A percentile compares a stretch with the other conserved stretches of the same genome.
Evolutionary conservation across 495 filamentous ascomycete species (phyloP).

Genomic region (Tuber calosporum): DNA sequence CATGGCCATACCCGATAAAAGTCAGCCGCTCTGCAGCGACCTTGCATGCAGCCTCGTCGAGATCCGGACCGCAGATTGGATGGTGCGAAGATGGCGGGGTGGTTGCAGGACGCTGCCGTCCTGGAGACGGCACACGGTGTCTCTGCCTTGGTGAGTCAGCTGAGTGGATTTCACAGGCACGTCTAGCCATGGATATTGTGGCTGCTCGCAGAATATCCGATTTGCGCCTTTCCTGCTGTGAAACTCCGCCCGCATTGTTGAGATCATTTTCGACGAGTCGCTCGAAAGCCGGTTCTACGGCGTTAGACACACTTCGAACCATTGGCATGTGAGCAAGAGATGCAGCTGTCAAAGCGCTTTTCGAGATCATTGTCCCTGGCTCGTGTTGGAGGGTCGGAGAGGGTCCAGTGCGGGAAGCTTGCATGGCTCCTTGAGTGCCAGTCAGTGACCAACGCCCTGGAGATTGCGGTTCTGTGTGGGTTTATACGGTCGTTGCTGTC

Average conservation of each 20-base stretch:
- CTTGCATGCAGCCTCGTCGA: slow-evolving; percentile 37
- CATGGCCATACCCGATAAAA: slow-evolving; percentile 26
- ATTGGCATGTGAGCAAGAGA: slow-evolving; percentile 33
- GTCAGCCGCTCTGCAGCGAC: slow-evolving; percentile 30
- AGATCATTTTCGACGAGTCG: slow-evolving; percentile 21
- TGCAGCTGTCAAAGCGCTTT: slow-evolving; percentile 28
- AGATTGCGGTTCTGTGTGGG: slow-evolving; percentile 14
- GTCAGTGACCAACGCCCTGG: slow-evolving; percentile 32
- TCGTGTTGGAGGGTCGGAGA: slow-evolving; percentile 19
- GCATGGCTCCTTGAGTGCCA: slow-evolving; percentile 34
- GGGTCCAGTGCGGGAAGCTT: slow-evolving; percentile 19
- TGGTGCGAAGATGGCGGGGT: slow-evolving; percentile 22
- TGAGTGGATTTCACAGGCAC: slow-evolving; percentile 17
- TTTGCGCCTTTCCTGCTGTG: slow-evolving; percentile 36
- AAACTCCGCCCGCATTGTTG: slow-evolving; percentile 20
- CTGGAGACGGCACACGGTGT: slow-evolving; percentile 20
- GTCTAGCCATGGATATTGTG: slow-evolving; percentile 34
- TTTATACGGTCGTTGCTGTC: slow-evolving; percentile 6
- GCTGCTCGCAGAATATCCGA: slow-evolving; percentile 30
- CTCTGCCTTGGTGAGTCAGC: slow-evolving; percentile 28
- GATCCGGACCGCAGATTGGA: slow-evolving; percentile 23
- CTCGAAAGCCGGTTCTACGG: slow-evolving; percentile 22
- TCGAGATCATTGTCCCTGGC: slow-evolving; percentile 16
- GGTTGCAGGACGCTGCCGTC: slow-evolving; percentile 14
- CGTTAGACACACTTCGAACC: slow-evolving; percentile 15